Percentiles rank a stretch among this genome's conserved stretches.
Evolutionary conservation across 164 flowering plant species (phyloP).

Genomic region (Tetrastigma voinierianum): DNA sequence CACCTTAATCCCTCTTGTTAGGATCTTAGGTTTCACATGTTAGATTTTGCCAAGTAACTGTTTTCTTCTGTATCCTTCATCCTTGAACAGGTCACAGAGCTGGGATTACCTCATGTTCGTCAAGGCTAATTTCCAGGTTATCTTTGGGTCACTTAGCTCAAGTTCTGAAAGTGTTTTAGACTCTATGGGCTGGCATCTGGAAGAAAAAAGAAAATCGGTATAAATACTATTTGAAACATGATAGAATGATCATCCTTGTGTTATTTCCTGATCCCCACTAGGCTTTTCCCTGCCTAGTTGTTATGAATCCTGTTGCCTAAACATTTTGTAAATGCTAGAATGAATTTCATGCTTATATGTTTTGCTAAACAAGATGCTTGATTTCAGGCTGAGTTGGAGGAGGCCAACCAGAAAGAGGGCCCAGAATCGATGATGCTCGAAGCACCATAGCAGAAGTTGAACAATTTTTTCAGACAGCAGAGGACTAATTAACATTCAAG

Average conservation of each 20-base stretch:
- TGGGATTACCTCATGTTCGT: too few species aligned
- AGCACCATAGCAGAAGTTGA: conserved; percentile 47
- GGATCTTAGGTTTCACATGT: too few species aligned
- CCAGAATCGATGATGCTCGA: conserved; percentile 71
- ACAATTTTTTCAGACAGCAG: conserved; percentile 36
- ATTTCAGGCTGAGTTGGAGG: conserved; percentile 68
- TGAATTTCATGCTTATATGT: neutral
- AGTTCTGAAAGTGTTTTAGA: too few species aligned
- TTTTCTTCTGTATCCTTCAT: too few species aligned
- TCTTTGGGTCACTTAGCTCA: too few species aligned
- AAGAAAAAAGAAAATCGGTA: neutral
- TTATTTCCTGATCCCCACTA: neutral
- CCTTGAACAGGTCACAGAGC: too few species aligned
- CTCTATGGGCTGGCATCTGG: neutral
- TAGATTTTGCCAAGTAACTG: too few species aligned
- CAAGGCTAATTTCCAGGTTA: too few species aligned
- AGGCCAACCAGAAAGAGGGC: conserved; percentile 42
- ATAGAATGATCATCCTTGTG: neutral
- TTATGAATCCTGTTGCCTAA: neutral
- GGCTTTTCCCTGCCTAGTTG: neutral
- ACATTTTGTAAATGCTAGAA: neutral
- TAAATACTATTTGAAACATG: neutral
- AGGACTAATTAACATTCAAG: conserved; percentile 31
- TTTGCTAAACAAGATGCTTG: neutral
- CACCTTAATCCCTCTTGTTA: too few species aligned